Evolutionary conservation across 2,329 filamentous ascomycete species (phyloP), one percentile per base, ranked within the genome.

Genomic region (Ascochyta lentis): DNA sequence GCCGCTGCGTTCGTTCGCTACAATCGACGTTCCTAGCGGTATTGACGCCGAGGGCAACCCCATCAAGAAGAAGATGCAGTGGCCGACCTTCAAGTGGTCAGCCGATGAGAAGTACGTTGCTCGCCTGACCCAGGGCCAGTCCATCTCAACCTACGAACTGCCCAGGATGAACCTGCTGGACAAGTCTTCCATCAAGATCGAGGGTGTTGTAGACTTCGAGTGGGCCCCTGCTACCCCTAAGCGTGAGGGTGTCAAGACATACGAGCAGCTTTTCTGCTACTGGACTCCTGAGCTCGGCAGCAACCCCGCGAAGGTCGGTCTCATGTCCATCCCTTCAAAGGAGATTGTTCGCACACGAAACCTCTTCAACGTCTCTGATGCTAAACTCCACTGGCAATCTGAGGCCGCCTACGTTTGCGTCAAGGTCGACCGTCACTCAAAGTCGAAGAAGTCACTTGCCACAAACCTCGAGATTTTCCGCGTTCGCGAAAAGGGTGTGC

Each of bases 31-130:
- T 13, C 86, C 90, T 27, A 84, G 84, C 63, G 82, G 85, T 44
- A 78, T 77, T 45, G 87, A 88, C 52, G 82, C 82, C 34, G 85
- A 88, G 34, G 86, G 86, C 58, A 82, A 86, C 58, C 84, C 86
- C 27, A 80, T 85, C 63, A 96, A 96, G 83, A 91, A 92, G 78
- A 97, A 97, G 85, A 87, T 96, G 68, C 91, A 95, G 73, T 99
- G 95, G 95, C 95, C 95, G 23, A 93, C 94, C 2, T 99, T 99
- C 87, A 99, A 99, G 82, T 99, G 95, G 95, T 98, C 95, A 27
- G 83, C 95, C 3, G 95, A 99, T 73, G 92, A 97, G 79, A 95
- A 96, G 78, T 99, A 96, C 76, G 93, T 98, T 59, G 95, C 95
- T 22, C 88, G 95, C 60, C 87, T 98, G 81, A 92, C 88, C 59